phyloP scores from a whole-genome alignment of 768 basidiomycete genomes.

The Candolleomyces aberdarensis region DNA sequence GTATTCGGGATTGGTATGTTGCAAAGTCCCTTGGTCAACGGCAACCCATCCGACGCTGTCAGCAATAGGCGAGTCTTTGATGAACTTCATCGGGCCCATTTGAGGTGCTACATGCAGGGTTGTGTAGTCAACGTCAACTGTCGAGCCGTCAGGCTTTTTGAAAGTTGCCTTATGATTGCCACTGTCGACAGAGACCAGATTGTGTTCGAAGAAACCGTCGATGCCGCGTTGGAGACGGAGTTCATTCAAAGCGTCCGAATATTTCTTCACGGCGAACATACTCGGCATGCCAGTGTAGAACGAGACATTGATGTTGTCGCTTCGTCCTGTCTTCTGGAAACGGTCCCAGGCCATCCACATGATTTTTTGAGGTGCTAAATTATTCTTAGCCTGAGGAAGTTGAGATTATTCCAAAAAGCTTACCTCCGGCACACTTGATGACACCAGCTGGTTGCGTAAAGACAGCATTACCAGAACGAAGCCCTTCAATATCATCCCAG shows the following conservation, averaged over 20 bases:
- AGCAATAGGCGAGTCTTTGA: slow-evolving; percentile 74
- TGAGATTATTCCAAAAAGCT: neutral
- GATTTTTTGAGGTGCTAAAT: slow-evolving; percentile 79
- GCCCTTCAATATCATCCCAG: slow-evolving; percentile 76
- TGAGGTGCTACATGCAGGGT: slow-evolving; percentile 87
- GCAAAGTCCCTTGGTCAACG: slow-evolving; percentile 77
- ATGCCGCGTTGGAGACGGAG: slow-evolving; percentile 79
- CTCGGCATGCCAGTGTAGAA: slow-evolving; percentile 91
- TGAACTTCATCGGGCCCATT: slow-evolving; percentile 82
- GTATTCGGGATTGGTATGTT: slow-evolving; percentile 77
- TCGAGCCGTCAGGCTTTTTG: slow-evolving; percentile 70
- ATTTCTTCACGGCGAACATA: slow-evolving; percentile 98
- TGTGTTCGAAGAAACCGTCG: slow-evolving; percentile 77
- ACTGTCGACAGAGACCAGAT: slow-evolving; percentile 73
- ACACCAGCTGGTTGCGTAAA: slow-evolving; percentile 94
- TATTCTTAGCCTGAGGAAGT: neutral
- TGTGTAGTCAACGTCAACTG: slow-evolving; percentile 72
- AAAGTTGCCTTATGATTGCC: slow-evolving; percentile 80
- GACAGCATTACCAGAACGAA: slow-evolving; percentile 78
- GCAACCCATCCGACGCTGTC: slow-evolving; percentile 89
- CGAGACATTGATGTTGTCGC: slow-evolving; percentile 57
- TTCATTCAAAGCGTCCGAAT: slow-evolving; percentile 80
- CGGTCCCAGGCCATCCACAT: slow-evolving; percentile 98
- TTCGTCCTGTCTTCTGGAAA: slow-evolving; percentile 58
- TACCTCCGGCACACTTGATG: slow-evolving; percentile 92